Evolutionary conservation across 345 rosid genomes (phyloP), one percentile per base, ranked within the genome.

Genomic region (Euclidium syriacum): DNA sequence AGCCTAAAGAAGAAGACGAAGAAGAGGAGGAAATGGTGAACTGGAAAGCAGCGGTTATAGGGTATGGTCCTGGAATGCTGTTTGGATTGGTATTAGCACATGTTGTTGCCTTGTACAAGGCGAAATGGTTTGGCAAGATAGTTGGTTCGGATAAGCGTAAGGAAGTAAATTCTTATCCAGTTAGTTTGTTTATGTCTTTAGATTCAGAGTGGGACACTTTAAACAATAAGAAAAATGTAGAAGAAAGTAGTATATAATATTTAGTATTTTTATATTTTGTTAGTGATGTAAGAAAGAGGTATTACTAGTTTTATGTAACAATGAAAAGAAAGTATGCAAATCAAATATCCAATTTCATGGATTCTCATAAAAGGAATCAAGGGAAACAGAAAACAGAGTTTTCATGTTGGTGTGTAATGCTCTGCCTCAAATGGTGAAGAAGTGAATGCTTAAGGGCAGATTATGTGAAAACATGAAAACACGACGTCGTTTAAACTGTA

Each of bases 121-220:
- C 25, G 0, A 48, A 17, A 36, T 61, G 66, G 55, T 61, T 10
- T 16, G 46, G 47, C 9, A 35, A 61, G 56, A 44, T 62, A 33
- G 7, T 23, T 38, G 61, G 35, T 34, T 9, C 23, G 0, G 39
- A 44, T 53, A 42, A 49, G 52, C 38, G 6, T 10, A 68, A 48
- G 20, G 8, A 48, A 56, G 51, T 5, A 1, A 32, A 55, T n/a
- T n/a, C n/a, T n/a, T n/a, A n/a, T 66, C 40, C 63, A 35, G 55
- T 56, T 35, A 46, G 49, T n/a, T n/a, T 66, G 33, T 67, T 57
- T 22, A 67, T 36, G 57, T 48, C 33, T 27, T 14, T 57, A 50
- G 64, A 67, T 67, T 67, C 71, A 67, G 48, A 33, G 38, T 29
- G 71, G 49, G 64, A 66, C 32, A 66, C 49, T 26, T 46, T 66